phyloP scores from a whole-genome alignment of 208 protist species.

The Kentomonas sorsogonicus region DNA sequence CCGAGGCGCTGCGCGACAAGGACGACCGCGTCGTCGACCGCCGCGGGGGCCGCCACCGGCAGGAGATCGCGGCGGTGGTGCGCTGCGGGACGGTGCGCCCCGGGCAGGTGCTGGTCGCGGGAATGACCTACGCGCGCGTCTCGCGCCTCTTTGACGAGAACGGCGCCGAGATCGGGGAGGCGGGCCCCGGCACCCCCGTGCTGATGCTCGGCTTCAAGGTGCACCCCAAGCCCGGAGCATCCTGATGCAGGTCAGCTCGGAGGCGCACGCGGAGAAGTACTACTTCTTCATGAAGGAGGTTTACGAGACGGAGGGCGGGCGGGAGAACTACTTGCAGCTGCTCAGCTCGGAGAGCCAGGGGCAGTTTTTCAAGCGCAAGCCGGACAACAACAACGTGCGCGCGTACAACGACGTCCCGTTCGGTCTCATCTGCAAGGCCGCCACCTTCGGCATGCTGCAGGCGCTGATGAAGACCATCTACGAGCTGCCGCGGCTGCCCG shows the following conservation, averaged over 20 bases:
- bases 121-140: constrained; percentile 72
- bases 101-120: constrained; percentile 68
- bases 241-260: constrained; percentile 84
- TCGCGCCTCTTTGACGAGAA: constrained; percentile 64
- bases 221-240: constrained; percentile 75
- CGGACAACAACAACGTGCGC: constrained; percentile 80
- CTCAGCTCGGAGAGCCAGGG: constrained; percentile 72
- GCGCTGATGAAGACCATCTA: constrained; percentile 85
- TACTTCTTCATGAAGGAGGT: constrained; percentile 86
- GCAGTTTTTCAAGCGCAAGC: constrained; percentile 73
- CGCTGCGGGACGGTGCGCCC: constrained; percentile 64
- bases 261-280: constrained; percentile 81
- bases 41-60: too few species aligned
- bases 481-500: constrained; percentile 73
- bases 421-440: constrained; percentile 67
- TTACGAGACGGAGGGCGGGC: constrained; percentile 63
- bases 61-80: constrained; percentile 69
- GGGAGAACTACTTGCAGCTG: constrained; percentile 80
- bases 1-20: constrained; percentile 8
- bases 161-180: constrained; percentile 49
- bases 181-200: constrained; percentile 67
- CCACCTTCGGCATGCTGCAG: constrained; percentile 88
- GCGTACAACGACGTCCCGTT: constrained; percentile 67
- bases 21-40: not conserved
- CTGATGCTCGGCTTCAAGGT: constrained; percentile 74